Evolutionary conservation across 805 yeast species (phyloP), one percentile per base, ranked within the genome.

Genomic region (Candida nanaspora): DNA sequence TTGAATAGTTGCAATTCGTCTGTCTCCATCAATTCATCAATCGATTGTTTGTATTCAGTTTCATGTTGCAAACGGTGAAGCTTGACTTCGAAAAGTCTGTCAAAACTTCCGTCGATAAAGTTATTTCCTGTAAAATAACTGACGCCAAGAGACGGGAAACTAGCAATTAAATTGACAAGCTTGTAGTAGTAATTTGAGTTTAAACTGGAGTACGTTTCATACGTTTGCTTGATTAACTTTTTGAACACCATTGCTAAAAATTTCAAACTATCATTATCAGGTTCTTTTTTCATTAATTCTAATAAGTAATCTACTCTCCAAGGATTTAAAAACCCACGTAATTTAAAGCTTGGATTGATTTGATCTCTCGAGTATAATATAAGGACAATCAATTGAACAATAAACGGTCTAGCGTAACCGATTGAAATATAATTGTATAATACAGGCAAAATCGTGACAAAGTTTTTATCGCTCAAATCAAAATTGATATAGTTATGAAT

Each of bases 341-440:
- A 14, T 13, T 44, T 49, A 38, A 44, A 59, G 3, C 40, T 40
- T 14, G 42, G 33, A 33, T 59, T 59, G 6, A 56, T 49, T 26
- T 27, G 28, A 7, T 39, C 8, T 7, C 51, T 42, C 27, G 46
- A 18, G 18, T 42, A 43, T 6, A 59, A 30, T 16, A 56, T 28
- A 16, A 53, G 49, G 2, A 49, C 37, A 8, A 58, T 11, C 9
- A 60, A 33, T n/a, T 45, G 35, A 16, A 49, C 27, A n/a, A 58
- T 39, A 32, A 45, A 34, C 3, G 33, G 25, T 39, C 62, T 42
- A 6, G 55, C 34, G 41, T 57, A 60, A 2, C 60, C 62, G 21
- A 57, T 51, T 14, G 57, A 49, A 3, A 59, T 46, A 33, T 53
- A 38, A 35, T 52, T 50, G 44, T 51, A 59, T 13, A 58, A 10